phyloP scores from a whole-genome alignment of 2,329 filamentous ascomycete species.

The Botryosphaeria dothidea region DNA sequence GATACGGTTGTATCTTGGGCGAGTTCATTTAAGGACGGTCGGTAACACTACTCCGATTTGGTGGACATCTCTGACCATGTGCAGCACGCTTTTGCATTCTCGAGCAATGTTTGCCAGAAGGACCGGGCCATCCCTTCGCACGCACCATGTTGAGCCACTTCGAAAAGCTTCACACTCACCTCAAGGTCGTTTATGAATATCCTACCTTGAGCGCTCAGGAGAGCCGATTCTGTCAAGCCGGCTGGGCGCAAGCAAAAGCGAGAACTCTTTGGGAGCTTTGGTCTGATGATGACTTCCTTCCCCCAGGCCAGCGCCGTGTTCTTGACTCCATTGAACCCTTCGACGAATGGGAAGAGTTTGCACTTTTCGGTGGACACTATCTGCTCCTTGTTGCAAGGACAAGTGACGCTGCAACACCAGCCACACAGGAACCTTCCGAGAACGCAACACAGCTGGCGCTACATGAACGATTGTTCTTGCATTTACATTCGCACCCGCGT shows the following conservation, averaged over 20 bases:
- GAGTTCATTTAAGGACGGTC: slow-evolving; percentile 68
- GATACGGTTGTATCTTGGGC: slow-evolving; percentile 79
- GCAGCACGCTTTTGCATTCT: slow-evolving; percentile 79
- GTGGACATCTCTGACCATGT: slow-evolving; percentile 17
- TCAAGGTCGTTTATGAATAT: slow-evolving; percentile 74
- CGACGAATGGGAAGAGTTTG: slow-evolving; percentile 96
- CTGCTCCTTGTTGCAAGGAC: slow-evolving; percentile 68
- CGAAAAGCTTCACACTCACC: slow-evolving; percentile 73
- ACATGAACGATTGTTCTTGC: background rate
- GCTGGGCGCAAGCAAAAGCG: slow-evolving; percentile 65
- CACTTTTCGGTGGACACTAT: slow-evolving; percentile 81
- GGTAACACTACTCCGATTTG: slow-evolving; percentile 23
- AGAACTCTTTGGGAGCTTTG: slow-evolving; percentile 82
- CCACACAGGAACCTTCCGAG: background rate
- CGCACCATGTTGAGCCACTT: slow-evolving; percentile 84
- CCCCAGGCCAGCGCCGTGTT: slow-evolving; percentile 56
- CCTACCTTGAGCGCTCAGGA: slow-evolving; percentile 66
- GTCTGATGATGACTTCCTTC: slow-evolving; percentile 68
- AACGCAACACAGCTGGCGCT: background rate
- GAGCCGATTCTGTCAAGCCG: slow-evolving; percentile 65
- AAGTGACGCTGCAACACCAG: background rate
- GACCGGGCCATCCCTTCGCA: slow-evolving; percentile 78
- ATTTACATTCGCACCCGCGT: background rate
- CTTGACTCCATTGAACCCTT: slow-evolving; percentile 79
- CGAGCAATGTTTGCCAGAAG: slow-evolving; percentile 82